Evolutionary conservation across 768 basidiomycete species (phyloP).

Genomic region (Lactarius sanguifluus): DNA sequence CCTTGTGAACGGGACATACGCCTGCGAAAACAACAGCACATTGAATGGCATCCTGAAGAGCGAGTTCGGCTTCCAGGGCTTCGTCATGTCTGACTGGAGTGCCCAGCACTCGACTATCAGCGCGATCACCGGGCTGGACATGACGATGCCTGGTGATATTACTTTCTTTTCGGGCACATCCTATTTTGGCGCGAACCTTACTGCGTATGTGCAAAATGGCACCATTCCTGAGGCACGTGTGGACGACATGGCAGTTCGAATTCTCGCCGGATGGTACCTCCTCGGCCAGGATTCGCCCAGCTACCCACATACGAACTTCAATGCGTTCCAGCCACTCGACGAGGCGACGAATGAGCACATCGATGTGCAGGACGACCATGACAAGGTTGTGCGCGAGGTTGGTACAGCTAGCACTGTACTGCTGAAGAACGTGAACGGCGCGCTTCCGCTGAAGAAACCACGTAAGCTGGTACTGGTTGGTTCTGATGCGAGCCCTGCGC

Average conservation of each 20-base stretch:
- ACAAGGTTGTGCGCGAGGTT: constrained; percentile 64
- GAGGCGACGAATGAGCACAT: constrained; percentile 57
- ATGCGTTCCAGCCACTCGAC: constrained; percentile 56
- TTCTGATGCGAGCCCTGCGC: constrained; percentile 48
- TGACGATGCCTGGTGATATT: constrained; percentile 61
- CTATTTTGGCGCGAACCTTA: constrained; percentile 70
- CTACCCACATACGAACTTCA: constrained; percentile 71
- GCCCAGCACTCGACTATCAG: constrained; percentile 64
- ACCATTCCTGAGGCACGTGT: constrained; percentile 64
- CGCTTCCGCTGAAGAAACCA: constrained; percentile 59
- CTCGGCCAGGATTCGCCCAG: constrained; percentile 59
- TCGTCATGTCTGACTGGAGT: constrained; percentile 73
- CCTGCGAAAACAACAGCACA: constrained; percentile 71
- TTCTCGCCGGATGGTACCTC: constrained; percentile 70
- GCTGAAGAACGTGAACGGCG: constrained; percentile 64
- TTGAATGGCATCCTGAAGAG: constrained; percentile 74
- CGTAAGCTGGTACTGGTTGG: constrained; percentile 62
- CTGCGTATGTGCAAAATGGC: constrained; percentile 65
- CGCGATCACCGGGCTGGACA: constrained; percentile 62
- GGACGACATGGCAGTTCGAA: constrained; percentile 81
- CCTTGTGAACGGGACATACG: constrained; percentile 66
- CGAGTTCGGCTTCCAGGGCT: constrained; percentile 77
- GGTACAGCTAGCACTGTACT: constrained; percentile 73
- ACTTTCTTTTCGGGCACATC: constrained; percentile 45
- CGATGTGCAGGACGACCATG: constrained; percentile 71